These are phyloP conservation scores for Exophiala xenobiotica DNA, from an alignment of 2,329 filamentous ascomycete species.

Conservation along the genomic window DNA sequence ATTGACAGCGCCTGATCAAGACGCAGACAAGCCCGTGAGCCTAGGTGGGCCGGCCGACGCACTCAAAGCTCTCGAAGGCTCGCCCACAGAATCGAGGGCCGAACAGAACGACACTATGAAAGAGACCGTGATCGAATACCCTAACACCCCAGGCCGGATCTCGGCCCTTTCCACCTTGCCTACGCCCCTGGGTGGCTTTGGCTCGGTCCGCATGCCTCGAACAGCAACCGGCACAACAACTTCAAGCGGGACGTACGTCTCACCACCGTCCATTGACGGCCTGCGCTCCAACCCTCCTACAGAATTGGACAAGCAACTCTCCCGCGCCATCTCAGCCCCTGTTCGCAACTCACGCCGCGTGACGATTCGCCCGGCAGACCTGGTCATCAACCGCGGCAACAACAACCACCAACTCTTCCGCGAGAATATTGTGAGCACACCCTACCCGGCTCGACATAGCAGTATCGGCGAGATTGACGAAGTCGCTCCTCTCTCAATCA, in stretches of 20 bases:
- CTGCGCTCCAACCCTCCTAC: conserved; percentile 26
- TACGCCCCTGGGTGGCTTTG: conserved; percentile 26
- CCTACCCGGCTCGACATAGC: conserved; percentile 26
- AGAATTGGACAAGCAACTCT: conserved; percentile 21
- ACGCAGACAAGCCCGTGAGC: neutral
- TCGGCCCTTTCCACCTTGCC: conserved; percentile 25
- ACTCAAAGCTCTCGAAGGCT: conserved; percentile 23
- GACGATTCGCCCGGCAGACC: conserved; percentile 29
- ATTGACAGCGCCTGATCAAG: too few relatives aligned
- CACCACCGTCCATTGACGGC: conserved; percentile 21
- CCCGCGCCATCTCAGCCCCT: conserved; percentile 28
- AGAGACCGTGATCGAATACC: conserved; percentile 21
- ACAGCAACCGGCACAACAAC: conserved; percentile 4
- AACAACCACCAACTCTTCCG: conserved; percentile 25
- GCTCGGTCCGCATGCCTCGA: conserved; percentile 22
- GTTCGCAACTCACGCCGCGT: conserved; percentile 28
- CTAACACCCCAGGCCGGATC: conserved; percentile 12
- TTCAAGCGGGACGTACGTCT: conserved; percentile 13
- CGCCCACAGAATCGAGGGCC: too few relatives aligned
- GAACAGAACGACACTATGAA: conserved; percentile 6
- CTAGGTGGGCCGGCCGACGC: conserved; percentile 15
- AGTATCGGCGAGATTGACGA: conserved; percentile 24
- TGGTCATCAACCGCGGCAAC: conserved; percentile 22
- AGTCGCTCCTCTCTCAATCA: neutral
- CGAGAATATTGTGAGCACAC: conserved; percentile 30